Percentiles rank a stretch among this genome's conserved stretches.
These are phyloP conservation scores for Boletus semigastroideus DNA, from an alignment of 1,284 basidiomycete species.

Conservation along the genomic window DNA sequence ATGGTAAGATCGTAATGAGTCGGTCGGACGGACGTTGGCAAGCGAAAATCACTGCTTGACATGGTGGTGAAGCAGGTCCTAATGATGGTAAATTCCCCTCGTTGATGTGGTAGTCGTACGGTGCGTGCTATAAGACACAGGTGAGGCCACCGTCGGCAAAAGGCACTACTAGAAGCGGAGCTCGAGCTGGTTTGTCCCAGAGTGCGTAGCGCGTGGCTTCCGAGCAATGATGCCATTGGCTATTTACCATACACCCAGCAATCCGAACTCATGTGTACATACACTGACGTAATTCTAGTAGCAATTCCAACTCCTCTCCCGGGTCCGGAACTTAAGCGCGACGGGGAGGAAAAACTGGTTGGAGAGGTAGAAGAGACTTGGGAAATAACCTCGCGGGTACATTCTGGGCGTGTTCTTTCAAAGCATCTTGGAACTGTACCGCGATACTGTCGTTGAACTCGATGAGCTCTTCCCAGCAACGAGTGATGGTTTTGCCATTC, in stretches of 20 bases:
- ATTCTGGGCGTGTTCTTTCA: conserved; percentile 40
- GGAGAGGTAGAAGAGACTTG: conserved; percentile 30
- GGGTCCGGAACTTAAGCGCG: neutral
- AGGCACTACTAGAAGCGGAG: neutral
- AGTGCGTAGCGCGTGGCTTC: conserved; percentile 1
- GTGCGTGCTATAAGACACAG: neutral
- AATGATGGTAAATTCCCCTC: conserved; percentile 2
- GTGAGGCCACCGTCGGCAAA: neutral
- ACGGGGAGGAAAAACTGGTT: conserved; percentile 16
- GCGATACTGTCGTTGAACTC: conserved; percentile 32
- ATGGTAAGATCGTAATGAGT: conserved; percentile 84
- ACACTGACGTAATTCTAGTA: neutral
- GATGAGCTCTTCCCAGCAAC: conserved; percentile 37
- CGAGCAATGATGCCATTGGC: conserved; percentile 15
- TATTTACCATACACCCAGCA: no score
- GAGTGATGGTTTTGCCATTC: conserved; percentile 32
- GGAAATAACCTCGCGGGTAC: conserved; percentile 39
- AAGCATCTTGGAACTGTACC: conserved; percentile 26
- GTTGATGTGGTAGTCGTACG: neutral
- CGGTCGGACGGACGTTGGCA: conserved; percentile 75
- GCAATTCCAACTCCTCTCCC: neutral
- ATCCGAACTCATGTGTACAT: no score
- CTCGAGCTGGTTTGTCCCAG: conserved; percentile 3
- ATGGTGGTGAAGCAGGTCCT: conserved; percentile 18
- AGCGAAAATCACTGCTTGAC: conserved; percentile 52